phyloP scores from a whole-genome alignment of 371 early-diverging fungal species.

The Mucor saturninus region DNA sequence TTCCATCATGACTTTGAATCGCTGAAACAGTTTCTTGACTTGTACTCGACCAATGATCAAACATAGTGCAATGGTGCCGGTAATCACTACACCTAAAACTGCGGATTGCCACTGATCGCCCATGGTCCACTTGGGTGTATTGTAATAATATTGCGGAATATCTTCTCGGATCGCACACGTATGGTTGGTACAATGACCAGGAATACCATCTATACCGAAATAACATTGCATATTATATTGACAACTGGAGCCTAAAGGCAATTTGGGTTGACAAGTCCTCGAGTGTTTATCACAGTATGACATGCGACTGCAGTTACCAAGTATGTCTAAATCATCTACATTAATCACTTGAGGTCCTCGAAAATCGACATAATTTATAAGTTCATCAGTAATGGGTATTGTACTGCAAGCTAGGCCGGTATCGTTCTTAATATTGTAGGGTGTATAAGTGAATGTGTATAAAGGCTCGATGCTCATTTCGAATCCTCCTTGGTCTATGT shows the following conservation, averaged over 20 bases:
- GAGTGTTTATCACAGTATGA: slow-evolving; percentile 51
- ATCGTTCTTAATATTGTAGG: slow-evolving; percentile 33
- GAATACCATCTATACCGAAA: slow-evolving; percentile 40
- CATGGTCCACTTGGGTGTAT: slow-evolving; percentile 41
- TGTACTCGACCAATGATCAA: slow-evolving; percentile 41
- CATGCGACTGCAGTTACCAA: slow-evolving; percentile 52
- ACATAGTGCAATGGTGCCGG: slow-evolving; percentile 37
- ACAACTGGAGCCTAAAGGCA: slow-evolving; percentile 39
- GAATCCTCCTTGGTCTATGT: slow-evolving; percentile 33
- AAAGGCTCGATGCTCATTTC: slow-evolving; percentile 43
- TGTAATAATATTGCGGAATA: slow-evolving; percentile 41
- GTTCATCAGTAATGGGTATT: slow-evolving; percentile 48
- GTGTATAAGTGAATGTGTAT: slow-evolving; percentile 42
- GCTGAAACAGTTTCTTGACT: slow-evolving; percentile 25
- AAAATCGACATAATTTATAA: slow-evolving; percentile 46
- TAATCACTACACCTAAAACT: slow-evolving; percentile 37
- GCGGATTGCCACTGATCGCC: slow-evolving; percentile 52
- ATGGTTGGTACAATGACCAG: slow-evolving; percentile 47
- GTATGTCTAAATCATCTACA: slow-evolving; percentile 40
- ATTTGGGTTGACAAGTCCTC: slow-evolving; percentile 52
- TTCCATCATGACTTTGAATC: slow-evolving; percentile 34
- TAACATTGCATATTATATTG: slow-evolving; percentile 49
- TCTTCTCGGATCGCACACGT: slow-evolving; percentile 42
- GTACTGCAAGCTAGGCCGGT: slow-evolving; percentile 47
- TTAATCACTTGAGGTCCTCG: slow-evolving; percentile 49